phyloP scores from a whole-genome alignment of 352 stramenopile genomes.

The Pythium oligandrum region DNA sequence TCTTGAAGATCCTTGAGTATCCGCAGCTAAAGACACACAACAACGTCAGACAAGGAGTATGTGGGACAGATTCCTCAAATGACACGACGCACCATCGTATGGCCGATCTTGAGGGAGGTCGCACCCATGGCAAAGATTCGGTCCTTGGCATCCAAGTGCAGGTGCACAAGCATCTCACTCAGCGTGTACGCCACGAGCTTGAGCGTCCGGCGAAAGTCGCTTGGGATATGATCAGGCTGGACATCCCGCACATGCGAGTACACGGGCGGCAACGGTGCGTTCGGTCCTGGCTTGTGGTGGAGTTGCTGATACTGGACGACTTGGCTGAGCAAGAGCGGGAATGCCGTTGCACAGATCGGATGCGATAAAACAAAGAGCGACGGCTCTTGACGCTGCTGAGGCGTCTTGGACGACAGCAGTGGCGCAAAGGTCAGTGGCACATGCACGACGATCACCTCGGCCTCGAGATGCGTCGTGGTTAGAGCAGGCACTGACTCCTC shows the following conservation, averaged over 20 bases:
- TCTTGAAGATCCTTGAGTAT: slow-evolving; percentile 60
- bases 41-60: no score
- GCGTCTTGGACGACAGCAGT: slow-evolving; percentile 38
- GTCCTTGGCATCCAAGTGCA: slow-evolving; percentile 56
- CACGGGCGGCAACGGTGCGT: slow-evolving; percentile 3
- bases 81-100: slow-evolving; percentile 45
- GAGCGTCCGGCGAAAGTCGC: slow-evolving; percentile 48
- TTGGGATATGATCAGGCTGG: slow-evolving; percentile 59
- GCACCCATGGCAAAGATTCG: slow-evolving; percentile 64
- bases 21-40: slow-evolving; percentile 21
- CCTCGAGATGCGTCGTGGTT: not conserved
- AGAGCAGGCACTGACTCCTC: slow-evolving; percentile 1
- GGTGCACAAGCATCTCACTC: slow-evolving; percentile 42
- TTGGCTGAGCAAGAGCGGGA: slow-evolving; percentile 65
- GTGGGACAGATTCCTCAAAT: not conserved
- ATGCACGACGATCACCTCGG: slow-evolving; percentile 26
- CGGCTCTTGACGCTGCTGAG: slow-evolving; percentile 25
- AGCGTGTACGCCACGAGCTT: slow-evolving; percentile 64
- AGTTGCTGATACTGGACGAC: slow-evolving; percentile 15
- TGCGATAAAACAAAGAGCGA: slow-evolving; percentile 74
- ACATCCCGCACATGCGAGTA: slow-evolving; percentile 70
- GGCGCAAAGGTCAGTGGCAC: slow-evolving; percentile 54
- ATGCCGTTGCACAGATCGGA: slow-evolving; percentile 56
- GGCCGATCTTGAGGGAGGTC: slow-evolving; percentile 74
- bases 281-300: not conserved